A percentile compares a stretch with the other conserved stretches of the same genome.
Evolutionary conservation across 2,329 filamentous ascomycete species (phyloP).

Genomic region (Alternaria panax): DNA sequence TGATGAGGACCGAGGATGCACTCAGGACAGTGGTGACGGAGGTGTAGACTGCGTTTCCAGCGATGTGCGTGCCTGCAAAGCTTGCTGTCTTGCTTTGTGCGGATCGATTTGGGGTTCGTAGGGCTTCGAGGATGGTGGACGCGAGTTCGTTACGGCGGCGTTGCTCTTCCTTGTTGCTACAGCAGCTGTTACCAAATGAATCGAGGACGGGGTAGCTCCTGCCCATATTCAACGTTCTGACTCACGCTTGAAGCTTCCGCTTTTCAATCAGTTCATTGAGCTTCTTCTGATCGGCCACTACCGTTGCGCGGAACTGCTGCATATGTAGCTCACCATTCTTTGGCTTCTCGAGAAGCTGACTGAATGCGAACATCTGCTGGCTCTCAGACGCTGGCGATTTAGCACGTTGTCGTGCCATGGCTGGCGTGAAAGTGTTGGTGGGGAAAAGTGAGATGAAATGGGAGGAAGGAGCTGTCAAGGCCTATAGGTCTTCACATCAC

Average conservation of each 20-base stretch:
- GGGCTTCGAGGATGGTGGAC: conserved; percentile 24
- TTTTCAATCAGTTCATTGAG: conserved; percentile 29
- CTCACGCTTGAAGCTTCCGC: conserved; percentile 32
- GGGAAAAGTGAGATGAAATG: neutral
- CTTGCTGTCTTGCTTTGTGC: conserved; percentile 6
- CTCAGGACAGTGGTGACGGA: conserved; percentile 20
- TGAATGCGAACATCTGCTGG: conserved; percentile 36
- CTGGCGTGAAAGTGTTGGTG: neutral
- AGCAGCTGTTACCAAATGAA: neutral
- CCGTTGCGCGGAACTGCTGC: conserved; percentile 28
- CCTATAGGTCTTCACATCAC: neutral
- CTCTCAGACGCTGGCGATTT: conserved; percentile 25
- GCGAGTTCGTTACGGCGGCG: conserved; percentile 33
- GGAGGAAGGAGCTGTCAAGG: conserved; percentile 1
- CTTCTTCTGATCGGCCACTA: conserved; percentile 24
- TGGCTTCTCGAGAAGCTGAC: conserved; percentile 26
- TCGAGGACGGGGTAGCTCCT: neutral
- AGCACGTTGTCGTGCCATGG: conserved; percentile 27
- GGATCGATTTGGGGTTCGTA: conserved; percentile 21
- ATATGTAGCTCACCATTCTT: conserved; percentile 32
- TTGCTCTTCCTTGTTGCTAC: conserved; percentile 26
- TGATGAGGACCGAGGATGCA: conserved; percentile 27
- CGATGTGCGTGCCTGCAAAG: conserved; percentile 24
- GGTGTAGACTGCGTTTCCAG: conserved; percentile 23
- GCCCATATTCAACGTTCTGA: neutral